Evolutionary conservation across 139 green algal species (phyloP), one percentile per base, ranked within the genome.

Genomic region (Zygnema circumcarinatum): DNA sequence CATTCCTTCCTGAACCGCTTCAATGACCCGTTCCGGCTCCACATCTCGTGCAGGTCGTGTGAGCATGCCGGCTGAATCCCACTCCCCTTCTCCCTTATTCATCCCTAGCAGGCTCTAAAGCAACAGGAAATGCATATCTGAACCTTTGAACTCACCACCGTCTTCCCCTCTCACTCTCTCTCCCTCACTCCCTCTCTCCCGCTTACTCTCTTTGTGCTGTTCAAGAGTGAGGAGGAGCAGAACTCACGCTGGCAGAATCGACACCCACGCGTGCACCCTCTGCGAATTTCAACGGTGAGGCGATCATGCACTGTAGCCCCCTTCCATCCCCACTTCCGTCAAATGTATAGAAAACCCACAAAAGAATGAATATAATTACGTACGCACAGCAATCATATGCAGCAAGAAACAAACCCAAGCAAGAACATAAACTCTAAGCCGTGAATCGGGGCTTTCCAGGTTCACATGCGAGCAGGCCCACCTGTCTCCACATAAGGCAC

Each of bases 261-360:
- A 89, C 94, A 96, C 2, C 94, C 94, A n/a, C 94, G 93, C n/a
- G 94, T 96, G 91, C 94, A 96, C 11, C 94, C 94, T 2, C 94
- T 84, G 1, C 94, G 91, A 75, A 96, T 96, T 83, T 96, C 94
- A 1, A 96, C 88, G 7, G 93, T 96, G 42, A 95, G 81, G 29
- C 93, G 88, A 85, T 96, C 92, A 90, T 96, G 94, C 32, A 96
- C 90, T 21, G 82, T 29, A 22, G 7, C 69, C 69, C 69, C 69
- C 16, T 78, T 78, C 16, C 69, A 52, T 3, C 11, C 36, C 69
- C 69, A 41, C 16, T 78, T 41, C 69, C 16, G 25, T 25, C 54
- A 72, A 72, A 33, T 25, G 54, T 29, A 72, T 25, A 72, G 54
- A 25, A 29, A 33, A 72, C 54, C 54, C 25, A 72, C 54, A 72